phyloP scores from a whole-genome alignment of 495 filamentous ascomycete genomes.

The Chaetomium tenue region DNA sequence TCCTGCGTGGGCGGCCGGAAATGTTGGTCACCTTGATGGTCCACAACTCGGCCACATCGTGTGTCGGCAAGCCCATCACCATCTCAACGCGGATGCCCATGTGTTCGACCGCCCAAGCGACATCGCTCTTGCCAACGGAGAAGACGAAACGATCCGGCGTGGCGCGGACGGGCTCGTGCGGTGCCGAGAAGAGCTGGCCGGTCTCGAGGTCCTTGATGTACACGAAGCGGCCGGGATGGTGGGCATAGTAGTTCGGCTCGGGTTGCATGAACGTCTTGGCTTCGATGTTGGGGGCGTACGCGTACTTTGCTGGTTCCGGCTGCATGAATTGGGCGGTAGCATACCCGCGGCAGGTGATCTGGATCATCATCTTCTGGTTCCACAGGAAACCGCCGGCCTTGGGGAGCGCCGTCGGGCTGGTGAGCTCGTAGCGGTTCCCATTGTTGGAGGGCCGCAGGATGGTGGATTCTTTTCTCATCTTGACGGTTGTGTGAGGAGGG shows the following conservation, averaged over 20 bases:
- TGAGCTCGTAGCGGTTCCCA: conserved; percentile 56
- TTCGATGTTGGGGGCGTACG: conserved; percentile 55
- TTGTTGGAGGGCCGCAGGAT: conserved; percentile 48
- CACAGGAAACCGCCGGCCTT: conserved; percentile 58
- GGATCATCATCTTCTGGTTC: conserved; percentile 62
- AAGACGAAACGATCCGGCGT: conserved; percentile 51
- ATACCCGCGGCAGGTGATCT: conserved; percentile 56
- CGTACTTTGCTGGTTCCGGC: conserved; percentile 58
- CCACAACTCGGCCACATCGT: conserved; percentile 58
- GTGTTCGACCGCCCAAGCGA: conserved; percentile 53
- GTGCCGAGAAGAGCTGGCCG: conserved; percentile 53
- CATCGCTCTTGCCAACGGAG: conserved; percentile 55
- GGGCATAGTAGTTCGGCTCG: conserved; percentile 58
- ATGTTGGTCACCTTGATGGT: conserved; percentile 54
- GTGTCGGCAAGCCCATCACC: conserved; percentile 51
- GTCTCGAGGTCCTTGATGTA: conserved; percentile 59
- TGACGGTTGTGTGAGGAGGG: conserved; percentile 13
- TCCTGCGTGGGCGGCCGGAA: conserved; percentile 41
- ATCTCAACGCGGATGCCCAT: conserved; percentile 53
- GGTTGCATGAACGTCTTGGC: conserved; percentile 61
- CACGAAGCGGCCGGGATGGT: conserved; percentile 59
- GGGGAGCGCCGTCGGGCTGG: conserved; percentile 54
- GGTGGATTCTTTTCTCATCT: conserved; percentile 33
- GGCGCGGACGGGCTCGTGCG: conserved; percentile 55
- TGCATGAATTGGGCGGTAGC: conserved; percentile 60